Evolutionary conservation across 2,329 filamentous ascomycete genomes (phyloP).

Genomic region (Colletotrichum sp.): DNA sequence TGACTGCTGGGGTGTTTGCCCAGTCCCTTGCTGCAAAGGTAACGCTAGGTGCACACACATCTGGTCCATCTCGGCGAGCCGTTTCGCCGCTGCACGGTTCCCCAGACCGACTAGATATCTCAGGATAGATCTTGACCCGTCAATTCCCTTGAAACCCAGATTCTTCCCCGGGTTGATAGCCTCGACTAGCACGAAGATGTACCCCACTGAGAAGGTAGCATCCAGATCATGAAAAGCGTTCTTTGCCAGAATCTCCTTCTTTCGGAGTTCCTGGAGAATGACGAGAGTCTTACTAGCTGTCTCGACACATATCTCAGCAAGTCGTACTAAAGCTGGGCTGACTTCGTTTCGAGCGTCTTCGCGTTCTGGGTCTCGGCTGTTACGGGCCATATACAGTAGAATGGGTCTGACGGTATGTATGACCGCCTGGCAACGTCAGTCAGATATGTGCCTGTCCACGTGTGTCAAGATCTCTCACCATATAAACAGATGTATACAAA

Average conservation of each 20-base stretch:
- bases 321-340: background rate
- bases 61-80: constrained; percentile 10
- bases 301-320: constrained; percentile 14
- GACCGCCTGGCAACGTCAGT: background rate
- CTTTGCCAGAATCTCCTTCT: constrained; percentile 4
- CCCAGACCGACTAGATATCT: constrained; percentile 5
- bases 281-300: constrained; percentile 11
- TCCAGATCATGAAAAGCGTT: constrained; percentile 12
- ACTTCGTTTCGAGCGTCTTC: background rate
- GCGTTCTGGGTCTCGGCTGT: background rate
- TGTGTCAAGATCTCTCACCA: background rate
- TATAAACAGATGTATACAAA: background rate
- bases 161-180: constrained; percentile 6
- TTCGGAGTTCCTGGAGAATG: constrained; percentile 1
- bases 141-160: background rate
- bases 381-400: constrained; percentile 8
- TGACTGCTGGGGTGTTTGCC: background rate
- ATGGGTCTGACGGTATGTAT: constrained; percentile 14
- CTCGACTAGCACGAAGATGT: constrained; percentile 16
- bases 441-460: rapidly evolving
- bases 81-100: constrained; percentile 6
- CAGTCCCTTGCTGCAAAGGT: background rate
- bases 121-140: background rate
- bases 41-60: constrained; percentile 12
- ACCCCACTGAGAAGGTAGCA: constrained; percentile 7